These are phyloP conservation scores for Cladorrhinum samala DNA, from an alignment of 495 filamentous ascomycete genomes.

Conservation along the genomic window DNA sequence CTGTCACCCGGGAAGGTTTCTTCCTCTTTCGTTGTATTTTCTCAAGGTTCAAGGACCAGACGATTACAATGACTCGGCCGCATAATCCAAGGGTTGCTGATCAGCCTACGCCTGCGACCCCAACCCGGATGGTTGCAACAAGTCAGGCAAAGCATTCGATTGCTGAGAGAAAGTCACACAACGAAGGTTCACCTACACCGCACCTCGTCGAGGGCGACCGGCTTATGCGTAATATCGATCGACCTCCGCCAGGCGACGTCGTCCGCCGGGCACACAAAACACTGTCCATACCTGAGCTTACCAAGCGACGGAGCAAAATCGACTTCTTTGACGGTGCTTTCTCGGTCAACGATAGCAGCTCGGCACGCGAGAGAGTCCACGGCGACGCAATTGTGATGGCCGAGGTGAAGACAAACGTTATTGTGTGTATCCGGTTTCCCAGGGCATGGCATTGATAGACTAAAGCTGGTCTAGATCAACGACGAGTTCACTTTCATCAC, in stretches of 20 bases:
- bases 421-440: conserved; percentile 46
- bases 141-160: conserved; percentile 24
- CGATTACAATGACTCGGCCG: neutral
- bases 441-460: neutral
- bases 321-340: conserved; percentile 46
- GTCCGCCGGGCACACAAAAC: conserved; percentile 13
- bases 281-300: conserved; percentile 31
- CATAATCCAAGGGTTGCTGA: neutral
- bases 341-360: conserved; percentile 25
- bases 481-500: conserved; percentile 66
- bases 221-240: conserved; percentile 33
- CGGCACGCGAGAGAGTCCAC: conserved; percentile 51
- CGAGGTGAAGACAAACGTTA: conserved; percentile 79
- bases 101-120: neutral
- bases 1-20: too few relatives aligned
- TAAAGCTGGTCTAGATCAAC: conserved; percentile 41
- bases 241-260: conserved; percentile 32
- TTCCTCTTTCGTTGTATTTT: too few relatives aligned
- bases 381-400: conserved; percentile 68
- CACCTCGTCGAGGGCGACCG: conserved; percentile 35
- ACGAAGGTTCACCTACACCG: conserved; percentile 32
- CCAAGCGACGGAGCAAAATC: conserved; percentile 35
- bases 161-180: conserved; percentile 35
- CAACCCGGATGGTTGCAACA: neutral
- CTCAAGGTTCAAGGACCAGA: neutral